A percentile compares a stretch with the other conserved stretches of the same genome.
Evolutionary conservation across 2,329 filamentous ascomycete genomes (phyloP).

Genomic region (Botrytis medusae): DNA sequence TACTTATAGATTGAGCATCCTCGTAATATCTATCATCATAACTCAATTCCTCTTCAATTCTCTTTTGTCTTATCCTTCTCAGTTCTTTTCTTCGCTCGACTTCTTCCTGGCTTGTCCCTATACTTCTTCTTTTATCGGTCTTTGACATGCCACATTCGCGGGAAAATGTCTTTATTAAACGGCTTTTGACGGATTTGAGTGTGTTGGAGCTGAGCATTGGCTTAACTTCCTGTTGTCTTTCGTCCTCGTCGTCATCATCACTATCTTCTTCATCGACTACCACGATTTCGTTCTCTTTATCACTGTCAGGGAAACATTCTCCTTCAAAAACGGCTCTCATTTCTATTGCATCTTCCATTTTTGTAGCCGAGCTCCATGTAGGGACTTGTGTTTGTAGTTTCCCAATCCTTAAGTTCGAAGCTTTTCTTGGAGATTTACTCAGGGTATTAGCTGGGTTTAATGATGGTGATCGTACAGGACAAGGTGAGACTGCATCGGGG

Average conservation of each 20-base stretch:
- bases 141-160: slow-evolving; percentile 44
- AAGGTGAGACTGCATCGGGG: slow-evolving; percentile 34
- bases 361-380: slow-evolving; percentile 29
- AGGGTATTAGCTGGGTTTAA: slow-evolving; percentile 18
- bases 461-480: slow-evolving; percentile 26
- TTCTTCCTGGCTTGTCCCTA: slow-evolving; percentile 53
- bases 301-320: slow-evolving; percentile 28
- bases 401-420: slow-evolving; percentile 9
- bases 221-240: slow-evolving; percentile 41
- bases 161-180: slow-evolving; percentile 45
- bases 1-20: slow-evolving; percentile 38
- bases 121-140: slow-evolving; percentile 43
- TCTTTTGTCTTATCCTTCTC: slow-evolving; percentile 53
- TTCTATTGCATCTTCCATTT: slow-evolving; percentile 26
- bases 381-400: not conserved
- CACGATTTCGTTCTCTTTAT: slow-evolving; percentile 42
- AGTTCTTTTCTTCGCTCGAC: slow-evolving; percentile 56
- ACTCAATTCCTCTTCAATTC: slow-evolving; percentile 58
- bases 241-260: slow-evolving; percentile 43
- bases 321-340: slow-evolving; percentile 35
- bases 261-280: slow-evolving; percentile 36
- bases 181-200: slow-evolving; percentile 47
- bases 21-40: slow-evolving; percentile 46
- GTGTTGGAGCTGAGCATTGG: slow-evolving; percentile 43
- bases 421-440: slow-evolving; percentile 23